Base-by-base conservation (phyloP, 2,329 filamentous ascomycete species). In the Tolypocladium pustulatum region DNA sequence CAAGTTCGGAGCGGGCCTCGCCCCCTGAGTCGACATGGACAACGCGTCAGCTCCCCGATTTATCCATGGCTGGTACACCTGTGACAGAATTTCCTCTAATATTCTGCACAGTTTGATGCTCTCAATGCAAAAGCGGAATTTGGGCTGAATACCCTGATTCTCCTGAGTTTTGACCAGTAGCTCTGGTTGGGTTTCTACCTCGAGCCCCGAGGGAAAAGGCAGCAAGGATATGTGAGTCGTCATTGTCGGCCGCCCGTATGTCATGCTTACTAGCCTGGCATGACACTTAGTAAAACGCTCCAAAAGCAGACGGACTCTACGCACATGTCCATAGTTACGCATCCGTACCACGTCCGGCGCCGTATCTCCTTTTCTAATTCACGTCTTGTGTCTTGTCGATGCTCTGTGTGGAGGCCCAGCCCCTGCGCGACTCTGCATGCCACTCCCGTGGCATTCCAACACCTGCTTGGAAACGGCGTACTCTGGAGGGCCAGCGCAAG, bases 391-490 rank as follows among this genome's bases (percentile, higher is more conserved):
- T 62, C 40, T 60, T 56, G 51, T 2, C 57, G 51, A 15, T 56
- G 62, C 30, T 65, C 66, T 9, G 68, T 67, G 57, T 78, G 75
- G 38, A 79, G 61, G 0, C 75, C 75, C 40, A 41, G 10, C 17
- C 40, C 40, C 20, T 41, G 40, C 40, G 40, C 40, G 10, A 41
- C 40, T 6, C 40, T n/a, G 20, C 40, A 41, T 6, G 40, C 40
- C 3, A 78, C 56, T 1, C 75, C 76, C 5, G 76, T 70, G 0
- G 71, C 65, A 54, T 76, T 75, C 74, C 75, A 78, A 60, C 75
- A 77, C 10, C 72, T 66, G 27, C 68, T 70, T 0, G 74, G 70
- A 56, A 73, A 74, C 0, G 71, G 69, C 1, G 75, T 76, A 51
- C 73, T 72, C 52, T 77, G 75, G 3, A 78, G 65, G 25, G 71